phyloP scores from a whole-genome alignment of 192 early-diverging fungal genomes.

The Diversispora epigaea region DNA sequence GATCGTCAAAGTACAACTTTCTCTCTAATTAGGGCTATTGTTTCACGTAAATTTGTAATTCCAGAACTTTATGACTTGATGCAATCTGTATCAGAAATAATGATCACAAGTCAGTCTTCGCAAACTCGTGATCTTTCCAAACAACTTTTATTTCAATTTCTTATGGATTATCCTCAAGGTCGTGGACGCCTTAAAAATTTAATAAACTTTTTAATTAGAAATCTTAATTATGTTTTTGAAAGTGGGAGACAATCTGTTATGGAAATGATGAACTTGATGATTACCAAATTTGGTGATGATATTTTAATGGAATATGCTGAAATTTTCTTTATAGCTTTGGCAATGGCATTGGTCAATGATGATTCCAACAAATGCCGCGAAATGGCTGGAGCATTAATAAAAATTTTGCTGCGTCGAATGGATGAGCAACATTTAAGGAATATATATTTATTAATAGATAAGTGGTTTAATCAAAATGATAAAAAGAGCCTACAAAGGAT shows the following conservation, averaged over 20 bases:
- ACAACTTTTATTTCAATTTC: conserved; percentile 80
- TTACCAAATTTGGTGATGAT: conserved; percentile 77
- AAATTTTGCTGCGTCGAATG: conserved; percentile 62
- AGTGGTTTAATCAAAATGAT: conserved; percentile 67
- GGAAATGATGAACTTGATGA: conserved; percentile 79
- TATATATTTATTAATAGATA: conserved; percentile 66
- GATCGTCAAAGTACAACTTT: conserved; percentile 84
- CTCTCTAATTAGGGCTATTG: conserved; percentile 81
- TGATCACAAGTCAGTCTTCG: conserved; percentile 82
- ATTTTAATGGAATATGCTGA: conserved; percentile 75
- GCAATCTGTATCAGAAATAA: conserved; percentile 73
- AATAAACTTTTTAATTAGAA: conserved; percentile 86
- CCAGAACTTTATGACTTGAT: conserved; percentile 95
- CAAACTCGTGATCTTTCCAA: conserved; percentile 85
- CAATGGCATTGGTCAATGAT: conserved; percentile 86
- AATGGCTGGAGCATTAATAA: conserved; percentile 78
- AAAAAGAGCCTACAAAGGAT: conserved; percentile 74
- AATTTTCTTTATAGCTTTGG: conserved; percentile 81
- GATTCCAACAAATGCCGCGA: conserved; percentile 90
- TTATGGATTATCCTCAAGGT: conserved; percentile 95
- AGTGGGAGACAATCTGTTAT: conserved; percentile 89
- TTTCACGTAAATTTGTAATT: conserved; percentile 80
- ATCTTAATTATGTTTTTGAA: conserved; percentile 89
- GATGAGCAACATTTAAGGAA: conserved; percentile 61
- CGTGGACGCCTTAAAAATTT: conserved; percentile 74